Percentiles rank a stretch among this genome's conserved stretches.
phyloP scores from a whole-genome alignment of 1,139 yeast genomes.

The Hansenula sp. region DNA sequence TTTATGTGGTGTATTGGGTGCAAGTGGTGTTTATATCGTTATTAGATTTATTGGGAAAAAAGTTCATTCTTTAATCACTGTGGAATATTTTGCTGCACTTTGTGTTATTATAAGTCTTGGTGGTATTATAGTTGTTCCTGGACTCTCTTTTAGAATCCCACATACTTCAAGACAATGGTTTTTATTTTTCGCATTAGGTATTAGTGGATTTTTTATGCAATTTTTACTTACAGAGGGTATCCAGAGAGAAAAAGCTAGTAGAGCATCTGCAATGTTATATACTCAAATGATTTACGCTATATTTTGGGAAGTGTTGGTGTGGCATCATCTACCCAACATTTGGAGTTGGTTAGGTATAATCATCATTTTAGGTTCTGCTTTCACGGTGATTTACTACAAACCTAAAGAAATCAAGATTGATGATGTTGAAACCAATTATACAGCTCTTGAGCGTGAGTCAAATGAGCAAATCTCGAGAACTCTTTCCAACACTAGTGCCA shows the following conservation, averaged over 20 bases:
- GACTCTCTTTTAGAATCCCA: conserved; percentile 58
- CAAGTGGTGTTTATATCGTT: conserved; percentile 65
- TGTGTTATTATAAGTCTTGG: conserved; percentile 53
- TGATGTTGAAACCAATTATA: conserved; percentile 2
- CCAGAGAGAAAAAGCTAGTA: conserved; percentile 76
- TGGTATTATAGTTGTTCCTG: conserved; percentile 54
- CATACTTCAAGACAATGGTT: conserved; percentile 58
- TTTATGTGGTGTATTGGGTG: conserved; percentile 66
- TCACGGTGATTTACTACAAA: conserved; percentile 51
- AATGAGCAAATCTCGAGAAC: no score
- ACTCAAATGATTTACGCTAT: conserved; percentile 76
- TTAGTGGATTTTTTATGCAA: conserved; percentile 81
- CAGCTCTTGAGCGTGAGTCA: background rate
- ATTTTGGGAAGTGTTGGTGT: conserved; percentile 68
- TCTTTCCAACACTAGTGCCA: background rate
- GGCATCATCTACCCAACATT: conserved; percentile 69
- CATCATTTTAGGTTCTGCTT: conserved; percentile 64
- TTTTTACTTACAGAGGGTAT: conserved; percentile 76
- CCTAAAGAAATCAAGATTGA: conserved; percentile 24
- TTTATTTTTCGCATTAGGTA: conserved; percentile 56
- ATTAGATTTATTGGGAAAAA: conserved; percentile 70
- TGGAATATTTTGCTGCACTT: conserved; percentile 66
- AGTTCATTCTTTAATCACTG: conserved; percentile 79
- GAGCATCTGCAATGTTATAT: conserved; percentile 72
- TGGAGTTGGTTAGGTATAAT: conserved; percentile 67